phyloP scores from a whole-genome alignment of 139 green algal species.

The Tetraselmis chui region DNA sequence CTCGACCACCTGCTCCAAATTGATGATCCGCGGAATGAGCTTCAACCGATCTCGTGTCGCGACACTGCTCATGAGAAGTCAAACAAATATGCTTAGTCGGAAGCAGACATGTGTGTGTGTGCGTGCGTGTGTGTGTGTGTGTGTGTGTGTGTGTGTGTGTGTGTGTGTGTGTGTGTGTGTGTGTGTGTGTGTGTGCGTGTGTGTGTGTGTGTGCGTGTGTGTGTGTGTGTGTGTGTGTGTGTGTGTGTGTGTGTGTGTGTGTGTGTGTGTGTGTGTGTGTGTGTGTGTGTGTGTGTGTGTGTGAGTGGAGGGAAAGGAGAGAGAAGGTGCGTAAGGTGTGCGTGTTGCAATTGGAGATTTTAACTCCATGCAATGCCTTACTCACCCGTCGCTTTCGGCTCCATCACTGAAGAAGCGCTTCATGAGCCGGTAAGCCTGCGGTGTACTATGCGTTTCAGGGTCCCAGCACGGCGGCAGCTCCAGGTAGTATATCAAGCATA shows the following conservation, averaged over 20 bases:
- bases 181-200: neutral
- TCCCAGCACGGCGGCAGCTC: neutral
- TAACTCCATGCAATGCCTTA: too few species aligned
- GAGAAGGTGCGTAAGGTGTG: too few species aligned
- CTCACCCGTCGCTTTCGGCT: neutral
- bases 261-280: too few species aligned
- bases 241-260: too few species aligned
- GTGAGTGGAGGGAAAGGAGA: too few species aligned
- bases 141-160: neutral
- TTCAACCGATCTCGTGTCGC: slow-evolving; percentile 72
- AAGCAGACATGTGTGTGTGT: neutral
- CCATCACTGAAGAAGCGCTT: neutral
- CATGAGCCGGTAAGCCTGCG: neutral
- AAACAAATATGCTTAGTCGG: too few species aligned
- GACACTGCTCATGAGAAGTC: too few species aligned
- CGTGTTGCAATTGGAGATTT: too few species aligned
- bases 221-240: too few species aligned
- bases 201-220: neutral
- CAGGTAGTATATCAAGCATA: neutral
- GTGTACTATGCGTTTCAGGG: neutral
- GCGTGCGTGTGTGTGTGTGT: neutral
- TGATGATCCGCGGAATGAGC: slow-evolving; percentile 71
- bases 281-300: too few species aligned
- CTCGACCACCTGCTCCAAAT: slow-evolving; percentile 69
- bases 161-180: neutral